Evolutionary conservation across 352 stramenopile genomes (phyloP).

Genomic region (Phytophthora gonapodyides): DNA sequence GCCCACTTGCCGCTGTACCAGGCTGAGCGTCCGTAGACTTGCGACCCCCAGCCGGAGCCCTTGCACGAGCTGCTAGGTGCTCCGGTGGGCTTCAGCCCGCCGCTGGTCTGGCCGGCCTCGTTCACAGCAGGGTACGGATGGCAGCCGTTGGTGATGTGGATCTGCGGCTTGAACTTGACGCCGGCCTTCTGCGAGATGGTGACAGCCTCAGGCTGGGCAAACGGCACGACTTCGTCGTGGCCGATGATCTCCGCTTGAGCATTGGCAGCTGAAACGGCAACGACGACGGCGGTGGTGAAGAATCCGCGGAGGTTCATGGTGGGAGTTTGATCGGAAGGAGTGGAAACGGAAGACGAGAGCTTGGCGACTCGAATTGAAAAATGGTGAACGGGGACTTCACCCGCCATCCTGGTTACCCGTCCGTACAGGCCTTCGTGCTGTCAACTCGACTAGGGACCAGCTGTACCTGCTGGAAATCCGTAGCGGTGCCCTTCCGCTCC

Average conservation of each 20-base stretch:
- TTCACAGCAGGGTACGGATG: slow-evolving; percentile 42
- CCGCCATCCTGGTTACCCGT: slow-evolving; percentile 7
- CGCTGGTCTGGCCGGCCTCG: slow-evolving; percentile 30
- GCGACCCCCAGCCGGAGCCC: slow-evolving; percentile 28
- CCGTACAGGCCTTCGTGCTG: background rate
- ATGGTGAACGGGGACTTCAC: background rate
- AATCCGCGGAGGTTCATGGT: slow-evolving; percentile 13
- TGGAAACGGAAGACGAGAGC: background rate
- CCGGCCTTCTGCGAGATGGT: slow-evolving; percentile 18
- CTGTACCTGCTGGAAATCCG: slow-evolving; percentile 13
- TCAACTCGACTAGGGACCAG: background rate
- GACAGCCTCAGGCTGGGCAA: slow-evolving; percentile 13
- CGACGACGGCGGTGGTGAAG: background rate
- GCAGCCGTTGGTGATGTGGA: slow-evolving; percentile 42
- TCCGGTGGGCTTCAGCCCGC: slow-evolving; percentile 36
- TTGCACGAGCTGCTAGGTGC: slow-evolving; percentile 35
- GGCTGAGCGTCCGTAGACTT: slow-evolving; percentile 29
- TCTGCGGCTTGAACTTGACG: slow-evolving; percentile 27
- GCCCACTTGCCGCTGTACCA: slow-evolving; percentile 31
- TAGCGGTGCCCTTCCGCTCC: slow-evolving; percentile 3
- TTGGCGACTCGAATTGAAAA: slow-evolving; percentile 1
- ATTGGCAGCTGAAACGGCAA: background rate
- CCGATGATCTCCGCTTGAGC: slow-evolving; percentile 9
- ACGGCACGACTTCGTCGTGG: slow-evolving; percentile 14
- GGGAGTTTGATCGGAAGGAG: no score